Evolutionary conservation across 2,329 filamentous ascomycete genomes (phyloP).

Genomic region (Huntiella bhutanensis): DNA sequence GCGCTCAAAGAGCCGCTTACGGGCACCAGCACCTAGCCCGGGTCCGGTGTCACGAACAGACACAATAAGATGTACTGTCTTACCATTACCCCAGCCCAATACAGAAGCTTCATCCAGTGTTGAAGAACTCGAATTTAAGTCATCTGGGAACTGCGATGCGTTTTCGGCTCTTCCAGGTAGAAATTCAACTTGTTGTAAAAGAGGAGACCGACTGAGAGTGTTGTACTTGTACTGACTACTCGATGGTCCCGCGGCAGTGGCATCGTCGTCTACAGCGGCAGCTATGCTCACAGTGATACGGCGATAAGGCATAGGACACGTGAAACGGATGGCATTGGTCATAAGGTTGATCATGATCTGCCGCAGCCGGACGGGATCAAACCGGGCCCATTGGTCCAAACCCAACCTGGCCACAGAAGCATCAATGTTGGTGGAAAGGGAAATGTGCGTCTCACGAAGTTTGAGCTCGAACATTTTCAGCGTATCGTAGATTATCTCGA

Average conservation of each 20-base stretch:
- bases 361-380: conserved; percentile 56
- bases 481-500: conserved; percentile 47
- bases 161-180: conserved; percentile 4
- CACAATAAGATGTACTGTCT: conserved; percentile 53
- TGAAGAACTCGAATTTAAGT: conserved; percentile 21
- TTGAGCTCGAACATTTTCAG: conserved; percentile 68
- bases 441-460: conserved; percentile 50
- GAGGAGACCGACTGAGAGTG: conserved; percentile 18
- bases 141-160: conserved; percentile 10
- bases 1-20: conserved; percentile 46
- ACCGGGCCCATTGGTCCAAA: conserved; percentile 46
- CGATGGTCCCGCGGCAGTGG: conserved; percentile 37
- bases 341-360: conserved; percentile 64
- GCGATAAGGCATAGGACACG: conserved; percentile 37
- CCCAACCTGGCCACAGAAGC: conserved; percentile 44
- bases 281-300: conserved; percentile 45
- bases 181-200: conserved; percentile 3
- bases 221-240: conserved; percentile 47
- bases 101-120: conserved; percentile 28
- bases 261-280: conserved; percentile 35
- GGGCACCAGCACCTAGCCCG: conserved; percentile 44
- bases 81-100: conserved; percentile 44
- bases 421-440: conserved; percentile 49
- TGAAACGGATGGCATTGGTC: conserved; percentile 47
- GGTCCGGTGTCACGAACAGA: conserved; percentile 54